A percentile compares a stretch with the other conserved stretches of the same genome.
phyloP scores from a whole-genome alignment of 805 yeast genomes.

The Isabelozyma rhagii region DNA sequence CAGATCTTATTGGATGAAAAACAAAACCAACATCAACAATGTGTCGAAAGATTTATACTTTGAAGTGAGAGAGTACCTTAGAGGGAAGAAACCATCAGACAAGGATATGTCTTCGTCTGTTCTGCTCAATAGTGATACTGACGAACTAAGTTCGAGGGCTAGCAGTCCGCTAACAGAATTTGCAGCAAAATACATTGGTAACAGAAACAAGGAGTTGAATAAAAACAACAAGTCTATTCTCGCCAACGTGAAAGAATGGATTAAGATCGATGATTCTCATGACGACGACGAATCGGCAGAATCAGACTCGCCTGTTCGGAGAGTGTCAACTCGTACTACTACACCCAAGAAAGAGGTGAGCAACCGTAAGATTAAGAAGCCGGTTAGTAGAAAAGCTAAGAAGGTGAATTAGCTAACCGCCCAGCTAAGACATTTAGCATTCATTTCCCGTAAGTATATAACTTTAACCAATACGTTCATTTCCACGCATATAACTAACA shows the following conservation, averaged over 20 bases:
- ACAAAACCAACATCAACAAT: conserved; percentile 62
- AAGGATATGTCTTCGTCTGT: conserved; percentile 19
- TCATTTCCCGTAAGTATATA: conserved; percentile 3
- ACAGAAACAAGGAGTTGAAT: conserved; percentile 41
- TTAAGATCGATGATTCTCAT: conserved; percentile 29
- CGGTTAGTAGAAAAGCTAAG: conserved; percentile 10
- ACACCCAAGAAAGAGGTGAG: neutral
- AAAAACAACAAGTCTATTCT: conserved; percentile 26
- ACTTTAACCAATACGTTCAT: conserved; percentile 2
- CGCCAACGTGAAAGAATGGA: conserved; percentile 44
- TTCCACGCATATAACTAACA: neutral
- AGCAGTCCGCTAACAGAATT: conserved; percentile 63
- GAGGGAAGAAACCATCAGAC: conserved; percentile 39
- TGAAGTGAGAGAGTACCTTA: conserved; percentile 74
- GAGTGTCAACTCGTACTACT: neutral
- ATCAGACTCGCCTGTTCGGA: conserved; percentile 11
- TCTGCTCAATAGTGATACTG: conserved; percentile 24
- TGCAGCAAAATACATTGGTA: conserved; percentile 62
- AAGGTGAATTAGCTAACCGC: neutral
- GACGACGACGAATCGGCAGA: conserved; percentile 29
- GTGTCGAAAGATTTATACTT: conserved; percentile 81
- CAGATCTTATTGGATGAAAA: conserved; percentile 78
- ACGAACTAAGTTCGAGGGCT: conserved; percentile 23
- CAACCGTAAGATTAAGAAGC: conserved; percentile 9
- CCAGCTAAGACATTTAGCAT: neutral